Conservation (phyloP, 768 basidiomycete species). For the Mycena indigotica region DNA sequence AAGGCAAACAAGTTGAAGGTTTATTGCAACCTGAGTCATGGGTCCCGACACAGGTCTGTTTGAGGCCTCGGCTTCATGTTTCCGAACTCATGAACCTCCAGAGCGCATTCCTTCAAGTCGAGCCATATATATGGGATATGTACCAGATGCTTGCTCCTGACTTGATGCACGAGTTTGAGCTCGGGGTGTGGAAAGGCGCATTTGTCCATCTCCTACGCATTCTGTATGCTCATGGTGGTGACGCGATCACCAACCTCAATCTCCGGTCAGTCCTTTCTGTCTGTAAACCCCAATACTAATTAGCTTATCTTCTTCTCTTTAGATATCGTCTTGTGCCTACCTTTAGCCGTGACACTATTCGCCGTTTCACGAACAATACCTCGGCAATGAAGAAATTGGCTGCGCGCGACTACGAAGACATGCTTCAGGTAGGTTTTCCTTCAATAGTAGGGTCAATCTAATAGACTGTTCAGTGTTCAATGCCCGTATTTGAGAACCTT, state of each 20-base stretch:
- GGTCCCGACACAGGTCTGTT: conserved; percentile 1
- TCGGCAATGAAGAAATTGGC: conserved; percentile 33
- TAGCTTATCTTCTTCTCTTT: not conserved
- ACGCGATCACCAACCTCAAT: conserved; percentile 15
- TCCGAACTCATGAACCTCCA: not conserved
- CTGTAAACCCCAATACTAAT: not conserved
- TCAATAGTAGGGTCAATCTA: not conserved
- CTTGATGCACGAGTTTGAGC: conserved; percentile 32
- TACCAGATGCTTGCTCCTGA: conserved; percentile 23
- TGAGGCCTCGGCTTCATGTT: not conserved
- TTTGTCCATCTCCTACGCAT: conserved; percentile 30
- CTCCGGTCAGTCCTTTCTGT: conserved; percentile 13
- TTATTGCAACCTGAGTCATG: not conserved
- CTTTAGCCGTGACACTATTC: conserved; percentile 29
- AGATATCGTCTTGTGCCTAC: conserved; percentile 24
- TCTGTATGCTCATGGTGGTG: conserved; percentile 11
- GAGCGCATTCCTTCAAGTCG: not conserved
- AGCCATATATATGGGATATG: conserved; percentile 4
- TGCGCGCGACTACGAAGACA: conserved; percentile 38
- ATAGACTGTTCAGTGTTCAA: conserved; percentile 26
- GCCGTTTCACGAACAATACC: conserved; percentile 30
- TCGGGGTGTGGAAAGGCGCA: conserved; percentile 29
- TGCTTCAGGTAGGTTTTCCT: conserved; percentile 25
- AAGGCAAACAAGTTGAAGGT: not conserved
- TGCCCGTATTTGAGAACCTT: conserved; percentile 38